Base-by-base conservation (phyloP, 495 filamentous ascomycete genomes). In the Cetradonia linearis region DNA sequence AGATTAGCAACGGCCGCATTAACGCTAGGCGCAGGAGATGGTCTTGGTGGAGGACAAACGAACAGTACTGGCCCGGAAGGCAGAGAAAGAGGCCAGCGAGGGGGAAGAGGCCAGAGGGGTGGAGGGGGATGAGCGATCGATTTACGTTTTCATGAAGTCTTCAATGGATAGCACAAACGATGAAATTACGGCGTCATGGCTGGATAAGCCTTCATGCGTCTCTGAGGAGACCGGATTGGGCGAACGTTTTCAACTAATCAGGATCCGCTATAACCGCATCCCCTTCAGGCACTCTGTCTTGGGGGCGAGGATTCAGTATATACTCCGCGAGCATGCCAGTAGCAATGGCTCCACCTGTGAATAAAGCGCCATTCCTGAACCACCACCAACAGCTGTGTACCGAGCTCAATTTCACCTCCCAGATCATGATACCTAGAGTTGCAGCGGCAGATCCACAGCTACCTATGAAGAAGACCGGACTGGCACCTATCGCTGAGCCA, bases 361-460 rank as follows among this genome's bases (percentile, higher is more conserved):
- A 71, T 71, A 82, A 80, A 56, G 81, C 84, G 27, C 86, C 87
- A 65, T 86, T 83, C 65, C 78, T 83, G 66, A 98, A 98, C 94
- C 94, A 98, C 86, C 89, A 91, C 91, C 91, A 96, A 67, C 93
- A 98, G 67, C 89, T 86, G 66, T 80, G 78, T 36, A 89, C 88
- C 64, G 80, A 85, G 71, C 93, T 89, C 63, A 98, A 69, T 58
- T 87, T 86, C 20, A 95, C 94, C 67, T 77, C 86, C 77, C 81
- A 86, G 36, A 97, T 96, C 91, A 96, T 97, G 63, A 85, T 75
- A 0, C 83, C 88, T 49, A 96, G 71, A 5, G 89, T 84, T 20
- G 83, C 68, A 33, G 83, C 78, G 9, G 90, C 88, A 55, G 91
- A 87, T 16, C 89, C 92, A 69, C 91, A 96, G 66, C 86, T 88